Percentiles rank a stretch among this genome's conserved stretches.
phyloP scores from a whole-genome alignment of 768 basidiomycete genomes.

The Termitomyces sp. region DNA sequence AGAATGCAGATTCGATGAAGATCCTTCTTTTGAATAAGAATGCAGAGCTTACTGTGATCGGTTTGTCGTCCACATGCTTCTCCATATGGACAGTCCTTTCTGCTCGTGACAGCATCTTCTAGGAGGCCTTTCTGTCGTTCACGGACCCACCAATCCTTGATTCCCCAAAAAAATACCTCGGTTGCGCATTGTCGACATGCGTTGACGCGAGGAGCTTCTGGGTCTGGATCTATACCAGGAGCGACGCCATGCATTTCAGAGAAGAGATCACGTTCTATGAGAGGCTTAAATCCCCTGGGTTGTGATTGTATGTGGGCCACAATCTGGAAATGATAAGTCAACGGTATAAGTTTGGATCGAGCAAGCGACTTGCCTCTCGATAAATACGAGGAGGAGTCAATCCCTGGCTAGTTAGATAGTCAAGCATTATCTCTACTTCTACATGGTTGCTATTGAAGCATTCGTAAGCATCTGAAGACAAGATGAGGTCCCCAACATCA shows the following conservation, averaged over 20 bases:
- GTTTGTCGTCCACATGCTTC: constrained; percentile 52
- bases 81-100: constrained; percentile 69
- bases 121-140: constrained; percentile 68
- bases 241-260: constrained; percentile 58
- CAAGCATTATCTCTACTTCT: constrained; percentile 81
- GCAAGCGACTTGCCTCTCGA: constrained; percentile 51
- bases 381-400: constrained; percentile 71
- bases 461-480: constrained; percentile 73
- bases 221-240: constrained; percentile 49
- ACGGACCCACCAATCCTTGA: constrained; percentile 79
- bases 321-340: constrained; percentile 37
- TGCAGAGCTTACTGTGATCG: constrained; percentile 54
- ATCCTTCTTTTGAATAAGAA: background rate
- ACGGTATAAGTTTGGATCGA: background rate
- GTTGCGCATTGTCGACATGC: constrained; percentile 72
- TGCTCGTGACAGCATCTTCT: constrained; percentile 45
- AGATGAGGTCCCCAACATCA: constrained; percentile 70
- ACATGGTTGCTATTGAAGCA: constrained; percentile 72
- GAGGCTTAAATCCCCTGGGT: constrained; percentile 55
- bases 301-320: constrained; percentile 53
- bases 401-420: constrained; percentile 61
- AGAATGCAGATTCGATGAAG: constrained; percentile 5
- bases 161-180: constrained; percentile 69
- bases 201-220: constrained; percentile 50
- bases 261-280: constrained; percentile 70